Percentiles rank a stretch among this genome's conserved stretches.
Evolutionary conservation across 768 basidiomycete genomes (phyloP).

Genomic region (Tephrocybe rancida): DNA sequence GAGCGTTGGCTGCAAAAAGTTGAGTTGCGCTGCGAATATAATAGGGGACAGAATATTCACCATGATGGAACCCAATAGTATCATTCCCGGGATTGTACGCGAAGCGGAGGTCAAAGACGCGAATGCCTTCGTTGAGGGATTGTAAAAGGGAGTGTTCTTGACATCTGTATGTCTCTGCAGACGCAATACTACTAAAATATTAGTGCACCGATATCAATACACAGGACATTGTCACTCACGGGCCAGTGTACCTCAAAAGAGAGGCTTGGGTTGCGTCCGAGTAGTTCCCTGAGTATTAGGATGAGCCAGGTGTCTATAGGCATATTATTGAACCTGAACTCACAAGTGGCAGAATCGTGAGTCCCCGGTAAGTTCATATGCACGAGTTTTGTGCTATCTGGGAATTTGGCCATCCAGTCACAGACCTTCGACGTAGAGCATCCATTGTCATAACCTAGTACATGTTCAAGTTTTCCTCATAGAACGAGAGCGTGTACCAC

Average conservation of each 20-base stretch:
- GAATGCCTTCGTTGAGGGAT: slow-evolving; percentile 49
- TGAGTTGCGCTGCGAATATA: neutral
- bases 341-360: slow-evolving; percentile 52
- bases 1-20: slow-evolving; percentile 32
- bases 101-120: slow-evolving; percentile 50
- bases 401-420: slow-evolving; percentile 48
- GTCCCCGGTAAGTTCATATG: slow-evolving; percentile 57
- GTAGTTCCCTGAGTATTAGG: slow-evolving; percentile 41
- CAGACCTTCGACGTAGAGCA: slow-evolving; percentile 37
- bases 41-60: slow-evolving; percentile 23
- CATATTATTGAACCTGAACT: neutral
- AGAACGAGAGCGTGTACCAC: neutral
- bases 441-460: slow-evolving; percentile 35
- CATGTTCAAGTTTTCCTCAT: neutral
- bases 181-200: slow-evolving; percentile 29
- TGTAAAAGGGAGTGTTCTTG: slow-evolving; percentile 49
- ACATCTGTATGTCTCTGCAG: slow-evolving; percentile 38
- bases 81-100: slow-evolving; percentile 54
- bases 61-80: slow-evolving; percentile 51
- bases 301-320: neutral
- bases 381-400: slow-evolving; percentile 43
- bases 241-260: slow-evolving; percentile 44
- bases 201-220: too few relatives aligned
- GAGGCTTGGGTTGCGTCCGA: slow-evolving; percentile 42
- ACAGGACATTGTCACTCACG: slow-evolving; percentile 29